Evolutionary conservation across 2,329 filamentous ascomycete species (phyloP).

Genomic region (Grosmannia serpens): DNA sequence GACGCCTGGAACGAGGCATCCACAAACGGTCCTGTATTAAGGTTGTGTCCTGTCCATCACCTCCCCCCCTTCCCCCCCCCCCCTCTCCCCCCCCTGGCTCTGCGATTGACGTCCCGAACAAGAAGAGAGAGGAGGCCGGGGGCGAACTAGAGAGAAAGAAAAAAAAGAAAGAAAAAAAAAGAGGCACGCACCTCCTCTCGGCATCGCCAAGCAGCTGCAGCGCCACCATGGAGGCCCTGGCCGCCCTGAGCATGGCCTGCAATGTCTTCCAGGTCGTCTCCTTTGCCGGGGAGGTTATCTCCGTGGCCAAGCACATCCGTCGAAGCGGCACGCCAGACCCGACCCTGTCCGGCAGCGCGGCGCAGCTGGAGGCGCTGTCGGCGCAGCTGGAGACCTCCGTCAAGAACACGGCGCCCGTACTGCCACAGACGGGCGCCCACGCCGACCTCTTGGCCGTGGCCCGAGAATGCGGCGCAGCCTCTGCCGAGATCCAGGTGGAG

Average conservation of each 20-base stretch:
- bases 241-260: neutral
- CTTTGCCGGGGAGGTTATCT: neutral
- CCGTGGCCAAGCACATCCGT: neutral
- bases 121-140: no score
- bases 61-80: no score
- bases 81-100: no score
- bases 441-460: neutral
- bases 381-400: neutral
- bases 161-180: no score
- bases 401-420: neutral
- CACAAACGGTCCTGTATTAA: no score
- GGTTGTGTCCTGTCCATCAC: no score
- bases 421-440: neutral
- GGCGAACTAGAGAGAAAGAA: no score
- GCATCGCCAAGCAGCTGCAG: no score
- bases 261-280: neutral
- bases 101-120: no score
- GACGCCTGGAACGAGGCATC: no score
- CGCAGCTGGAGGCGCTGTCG: neutral
- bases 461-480: neutral
- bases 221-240: neutral
- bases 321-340: neutral
- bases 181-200: no score
- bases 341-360: neutral
- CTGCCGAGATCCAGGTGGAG: neutral